Evolutionary conservation across 2,329 filamentous ascomycete genomes (phyloP).

Genomic region (Penicillium sp.): DNA sequence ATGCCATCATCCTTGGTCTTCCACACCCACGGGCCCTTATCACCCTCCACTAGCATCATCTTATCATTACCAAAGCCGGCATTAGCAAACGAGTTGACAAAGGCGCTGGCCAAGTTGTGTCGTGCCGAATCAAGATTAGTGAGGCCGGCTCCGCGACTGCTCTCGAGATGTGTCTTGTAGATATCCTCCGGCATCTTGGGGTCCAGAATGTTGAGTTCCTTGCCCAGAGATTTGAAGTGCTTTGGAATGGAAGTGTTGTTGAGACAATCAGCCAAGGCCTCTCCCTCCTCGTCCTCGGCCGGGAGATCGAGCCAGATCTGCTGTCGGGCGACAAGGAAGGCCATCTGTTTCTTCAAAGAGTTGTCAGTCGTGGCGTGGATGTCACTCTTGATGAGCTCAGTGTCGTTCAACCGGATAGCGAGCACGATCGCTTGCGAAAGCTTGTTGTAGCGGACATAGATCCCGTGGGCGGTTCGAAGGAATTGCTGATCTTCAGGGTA

Average conservation of each 20-base stretch:
- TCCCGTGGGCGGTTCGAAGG: slow-evolving; percentile 85
- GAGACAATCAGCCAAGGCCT: slow-evolving; percentile 76
- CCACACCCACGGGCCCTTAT: slow-evolving; percentile 95
- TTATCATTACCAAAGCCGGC: slow-evolving; percentile 95
- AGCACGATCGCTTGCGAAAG: slow-evolving; percentile 90
- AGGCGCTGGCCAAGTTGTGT: slow-evolving; percentile 92
- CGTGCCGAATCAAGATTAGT: slow-evolving; percentile 94
- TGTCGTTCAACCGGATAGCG: slow-evolving; percentile 88
- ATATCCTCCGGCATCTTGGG: slow-evolving; percentile 98
- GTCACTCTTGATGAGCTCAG: slow-evolving; percentile 75
- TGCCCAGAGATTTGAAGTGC: slow-evolving; percentile 89
- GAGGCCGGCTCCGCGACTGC: slow-evolving; percentile 84
- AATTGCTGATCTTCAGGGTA: slow-evolving; percentile 98
- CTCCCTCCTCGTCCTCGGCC: slow-evolving; percentile 64
- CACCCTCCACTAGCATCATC: slow-evolving; percentile 89
- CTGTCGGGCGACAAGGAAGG: slow-evolving; percentile 88
- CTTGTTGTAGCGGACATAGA: slow-evolving; percentile 92
- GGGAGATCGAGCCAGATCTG: slow-evolving; percentile 76
- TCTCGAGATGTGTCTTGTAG: slow-evolving; percentile 98
- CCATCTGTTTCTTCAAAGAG: slow-evolving; percentile 86
- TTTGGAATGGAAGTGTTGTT: slow-evolving; percentile 85
- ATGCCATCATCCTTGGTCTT: slow-evolving; percentile 99
- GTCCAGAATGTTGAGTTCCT: slow-evolving; percentile 94
- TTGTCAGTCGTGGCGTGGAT: slow-evolving; percentile 79
- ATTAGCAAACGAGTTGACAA: slow-evolving; percentile 97